Evolutionary conservation across 2,329 filamentous ascomycete species (phyloP), one percentile per base, ranked within the genome.

Genomic region (Xylariaceae sp.): DNA sequence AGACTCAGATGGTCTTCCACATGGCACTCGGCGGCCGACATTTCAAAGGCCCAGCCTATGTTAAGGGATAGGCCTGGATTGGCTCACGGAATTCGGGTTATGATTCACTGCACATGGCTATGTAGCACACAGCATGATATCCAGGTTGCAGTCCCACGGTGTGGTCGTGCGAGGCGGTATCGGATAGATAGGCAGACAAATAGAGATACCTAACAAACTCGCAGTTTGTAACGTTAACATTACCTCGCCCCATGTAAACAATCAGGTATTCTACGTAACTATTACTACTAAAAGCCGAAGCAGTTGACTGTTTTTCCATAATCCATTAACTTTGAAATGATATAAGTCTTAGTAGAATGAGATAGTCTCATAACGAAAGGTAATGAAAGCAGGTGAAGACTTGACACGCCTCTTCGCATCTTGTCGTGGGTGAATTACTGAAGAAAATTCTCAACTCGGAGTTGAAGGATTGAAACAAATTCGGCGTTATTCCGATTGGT

Each of bases 41-140:
- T 60, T 60, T 57, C 52, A 54, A 53, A 40, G 47, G 44, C 51
- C n/a, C 29, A 53, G 21, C 37, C 56, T 59, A 51, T 53, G 48
- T 52, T 45, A 50, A 52, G 52, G 60, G 51, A 50, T 55, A 37
- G 37, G 19, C 26, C 48, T 16, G 23, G 21, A 20, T n/a, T 32
- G 45, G 43, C 40, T 32, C 44, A 52, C 49, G 46, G 50, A 52
- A 47, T 48, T 26, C 18, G 40, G 48, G 21, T 43, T 32, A 44
- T 40, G 50, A 26, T n/a, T 44, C 46, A 20, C 44, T 58, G 55
- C 47, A 45, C 40, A 21, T 53, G 20, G 49, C 41, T 50, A 52
- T 51, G 51, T 53, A 51, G 54, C 37, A 51, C 23, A 49, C 59
- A 23, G 46, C 54, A 57, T 54, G 50, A 50, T 40, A 55, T 50